These are phyloP conservation scores for Hevea brasiliensis DNA, from an alignment of 345 rosid genomes.

Conservation along the genomic window DNA sequence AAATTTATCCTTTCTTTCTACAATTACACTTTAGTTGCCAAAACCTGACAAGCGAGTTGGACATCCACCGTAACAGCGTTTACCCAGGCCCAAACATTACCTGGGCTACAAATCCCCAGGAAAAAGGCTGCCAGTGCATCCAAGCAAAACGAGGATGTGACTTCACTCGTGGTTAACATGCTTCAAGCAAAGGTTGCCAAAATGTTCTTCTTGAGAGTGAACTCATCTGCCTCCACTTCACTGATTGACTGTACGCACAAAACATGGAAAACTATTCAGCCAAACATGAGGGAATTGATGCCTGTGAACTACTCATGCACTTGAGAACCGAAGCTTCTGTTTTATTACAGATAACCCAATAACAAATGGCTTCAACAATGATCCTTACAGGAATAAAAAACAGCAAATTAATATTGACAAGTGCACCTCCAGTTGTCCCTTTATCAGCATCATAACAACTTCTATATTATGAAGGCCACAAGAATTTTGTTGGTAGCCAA, in stretches of 20 bases:
- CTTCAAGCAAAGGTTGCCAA: constrained; percentile 43
- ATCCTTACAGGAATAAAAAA: neutral
- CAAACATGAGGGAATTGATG: neutral
- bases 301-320: neutral
- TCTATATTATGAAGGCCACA: neutral
- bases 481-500: neutral
- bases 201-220: constrained; percentile 76
- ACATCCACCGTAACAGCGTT: neutral
- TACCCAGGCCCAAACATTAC: neutral
- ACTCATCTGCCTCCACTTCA: constrained; percentile 77
- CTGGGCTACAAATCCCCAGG: neutral
- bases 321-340: neutral
- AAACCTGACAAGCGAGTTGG: constrained; percentile 5
- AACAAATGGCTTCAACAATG: constrained; percentile 1
- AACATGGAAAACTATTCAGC: neutral
- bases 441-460: neutral
- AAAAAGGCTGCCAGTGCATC: neutral
- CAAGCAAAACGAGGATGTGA: constrained; percentile 11
- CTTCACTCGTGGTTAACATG: neutral
- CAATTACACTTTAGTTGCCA: neutral
- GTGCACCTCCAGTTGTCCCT: neutral
- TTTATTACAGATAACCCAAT: neutral
- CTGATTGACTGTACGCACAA: constrained; percentile 67
- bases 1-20: neutral
- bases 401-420: neutral